Evolutionary conservation across 768 basidiomycete species (phyloP).

Genomic region (Jaapia argillacea): DNA sequence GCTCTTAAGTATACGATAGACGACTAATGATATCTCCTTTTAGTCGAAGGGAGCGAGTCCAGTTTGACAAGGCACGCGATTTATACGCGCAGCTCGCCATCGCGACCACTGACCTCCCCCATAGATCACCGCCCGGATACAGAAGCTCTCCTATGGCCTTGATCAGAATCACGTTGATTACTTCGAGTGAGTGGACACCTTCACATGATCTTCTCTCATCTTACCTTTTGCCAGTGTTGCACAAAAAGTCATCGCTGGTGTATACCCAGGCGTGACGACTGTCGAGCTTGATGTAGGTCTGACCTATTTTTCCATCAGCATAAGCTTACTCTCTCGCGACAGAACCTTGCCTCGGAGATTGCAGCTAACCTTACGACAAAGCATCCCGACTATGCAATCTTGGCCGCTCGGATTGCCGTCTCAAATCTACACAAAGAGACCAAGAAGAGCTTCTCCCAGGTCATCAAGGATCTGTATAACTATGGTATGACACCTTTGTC

Average conservation of each 20-base stretch:
- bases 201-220: neutral
- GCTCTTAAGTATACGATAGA: slow-evolving; percentile 4
- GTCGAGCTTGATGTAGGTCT: slow-evolving; percentile 86
- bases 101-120: slow-evolving; percentile 1
- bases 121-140: slow-evolving; percentile 79
- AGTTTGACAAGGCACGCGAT: slow-evolving; percentile 77
- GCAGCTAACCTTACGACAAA: slow-evolving; percentile 96
- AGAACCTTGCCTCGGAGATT: slow-evolving; percentile 97
- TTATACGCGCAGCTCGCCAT: no score
- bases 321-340: slow-evolving; percentile 1
- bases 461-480: slow-evolving; percentile 82
- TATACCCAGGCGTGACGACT: slow-evolving; percentile 94
- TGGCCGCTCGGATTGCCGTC: slow-evolving; percentile 97
- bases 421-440: slow-evolving; percentile 99
- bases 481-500: slow-evolving; percentile 49
- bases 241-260: slow-evolving; percentile 88
- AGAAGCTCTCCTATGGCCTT: slow-evolving; percentile 92
- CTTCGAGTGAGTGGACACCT: slow-evolving; percentile 55
- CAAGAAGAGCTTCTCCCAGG: slow-evolving; percentile 91
- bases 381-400: slow-evolving; percentile 95
- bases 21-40: slow-evolving; percentile 8
- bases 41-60: slow-evolving; percentile 84
- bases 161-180: slow-evolving; percentile 89
- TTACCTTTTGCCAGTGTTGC: slow-evolving; percentile 44
- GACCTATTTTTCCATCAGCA: neutral